These are phyloP conservation scores for Fusarium chuoi DNA, from an alignment of 2,329 filamentous ascomycete species.

Conservation along the genomic window DNA sequence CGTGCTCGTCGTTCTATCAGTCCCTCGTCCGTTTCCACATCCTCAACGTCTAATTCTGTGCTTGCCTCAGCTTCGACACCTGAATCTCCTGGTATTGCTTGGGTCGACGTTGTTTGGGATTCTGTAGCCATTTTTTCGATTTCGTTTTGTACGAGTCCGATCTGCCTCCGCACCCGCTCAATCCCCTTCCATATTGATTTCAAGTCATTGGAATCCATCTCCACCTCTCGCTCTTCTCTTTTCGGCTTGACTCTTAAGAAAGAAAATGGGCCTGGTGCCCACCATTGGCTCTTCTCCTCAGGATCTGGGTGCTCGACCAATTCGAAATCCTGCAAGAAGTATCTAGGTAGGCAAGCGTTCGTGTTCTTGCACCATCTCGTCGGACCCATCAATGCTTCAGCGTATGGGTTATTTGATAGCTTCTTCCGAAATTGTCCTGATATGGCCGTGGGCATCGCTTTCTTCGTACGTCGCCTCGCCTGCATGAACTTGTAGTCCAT, in stretches of 20 bases:
- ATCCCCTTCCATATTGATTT: neutral
- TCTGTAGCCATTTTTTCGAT: neutral
- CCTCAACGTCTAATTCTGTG: neutral
- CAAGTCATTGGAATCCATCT: neutral
- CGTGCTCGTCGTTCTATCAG: constrained; percentile 22
- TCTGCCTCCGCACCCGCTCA: neutral
- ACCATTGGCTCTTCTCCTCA: constrained; percentile 62
- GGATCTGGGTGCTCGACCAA: constrained; percentile 67
- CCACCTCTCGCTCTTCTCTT: neutral
- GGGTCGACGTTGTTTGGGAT: neutral
- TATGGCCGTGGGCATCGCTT: constrained; percentile 45
- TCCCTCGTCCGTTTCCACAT: neutral
- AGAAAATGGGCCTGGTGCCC: constrained; percentile 60
- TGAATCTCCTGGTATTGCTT: neutral
- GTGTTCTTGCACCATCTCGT: constrained; percentile 67
- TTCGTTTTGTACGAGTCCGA: neutral
- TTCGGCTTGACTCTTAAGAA: constrained; percentile 41
- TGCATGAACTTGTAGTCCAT: constrained; percentile 63
- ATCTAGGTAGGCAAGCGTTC: constrained; percentile 61
- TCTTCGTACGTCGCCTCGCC: constrained; percentile 55
- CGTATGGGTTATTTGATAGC: constrained; percentile 71
- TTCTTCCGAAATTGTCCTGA: constrained; percentile 64
- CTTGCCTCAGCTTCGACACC: neutral
- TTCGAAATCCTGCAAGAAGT: constrained; percentile 72
- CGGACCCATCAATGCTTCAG: constrained; percentile 69